Percentiles rank a stretch among this genome's conserved stretches.
phyloP scores from a whole-genome alignment of 2,329 filamentous ascomycete species.

The Fusarium pseudoanthophilum region DNA sequence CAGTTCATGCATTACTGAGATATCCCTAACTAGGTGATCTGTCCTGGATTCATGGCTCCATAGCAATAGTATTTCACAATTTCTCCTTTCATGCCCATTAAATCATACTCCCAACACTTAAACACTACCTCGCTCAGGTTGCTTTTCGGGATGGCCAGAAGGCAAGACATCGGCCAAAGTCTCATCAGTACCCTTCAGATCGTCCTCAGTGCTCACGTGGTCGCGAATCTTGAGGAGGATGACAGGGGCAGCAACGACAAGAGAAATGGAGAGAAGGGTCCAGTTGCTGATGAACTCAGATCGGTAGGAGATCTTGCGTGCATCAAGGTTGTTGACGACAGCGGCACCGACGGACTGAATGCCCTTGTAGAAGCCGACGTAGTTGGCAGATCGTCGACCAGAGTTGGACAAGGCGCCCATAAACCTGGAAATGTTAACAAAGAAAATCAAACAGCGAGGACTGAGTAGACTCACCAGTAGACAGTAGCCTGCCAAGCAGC shows the following conservation, averaged over 20 bases:
- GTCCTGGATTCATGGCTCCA: not conserved
- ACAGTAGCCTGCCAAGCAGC: constrained; percentile 89
- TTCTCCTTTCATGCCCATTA: not conserved
- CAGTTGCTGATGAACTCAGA: constrained; percentile 77
- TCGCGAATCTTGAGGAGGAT: constrained; percentile 84
- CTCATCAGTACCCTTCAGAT: constrained; percentile 87
- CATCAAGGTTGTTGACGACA: constrained; percentile 53
- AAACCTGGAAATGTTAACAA: constrained; percentile 63
- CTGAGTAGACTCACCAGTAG: constrained; percentile 80
- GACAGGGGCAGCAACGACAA: constrained; percentile 81
- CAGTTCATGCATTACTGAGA: constrained; percentile 14
- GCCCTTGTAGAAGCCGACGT: constrained; percentile 89
- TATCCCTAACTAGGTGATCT: not conserved
- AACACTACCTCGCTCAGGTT: constrained; percentile 7
- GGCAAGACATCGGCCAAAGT: constrained; percentile 75
- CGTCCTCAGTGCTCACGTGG: constrained; percentile 81
- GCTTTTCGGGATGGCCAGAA: constrained; percentile 29
- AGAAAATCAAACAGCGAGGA: too few relatives aligned
- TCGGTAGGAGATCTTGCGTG: constrained; percentile 65
- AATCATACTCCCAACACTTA: not conserved
- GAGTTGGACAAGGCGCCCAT: constrained; percentile 96
- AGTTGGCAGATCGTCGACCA: constrained; percentile 89
- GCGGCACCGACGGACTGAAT: constrained; percentile 81
- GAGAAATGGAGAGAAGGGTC: constrained; percentile 77
- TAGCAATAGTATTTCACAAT: constrained; percentile 1